Conservation (phyloP, 495 filamentous ascomycete genomes). For the Rusavskia elegans region DNA sequence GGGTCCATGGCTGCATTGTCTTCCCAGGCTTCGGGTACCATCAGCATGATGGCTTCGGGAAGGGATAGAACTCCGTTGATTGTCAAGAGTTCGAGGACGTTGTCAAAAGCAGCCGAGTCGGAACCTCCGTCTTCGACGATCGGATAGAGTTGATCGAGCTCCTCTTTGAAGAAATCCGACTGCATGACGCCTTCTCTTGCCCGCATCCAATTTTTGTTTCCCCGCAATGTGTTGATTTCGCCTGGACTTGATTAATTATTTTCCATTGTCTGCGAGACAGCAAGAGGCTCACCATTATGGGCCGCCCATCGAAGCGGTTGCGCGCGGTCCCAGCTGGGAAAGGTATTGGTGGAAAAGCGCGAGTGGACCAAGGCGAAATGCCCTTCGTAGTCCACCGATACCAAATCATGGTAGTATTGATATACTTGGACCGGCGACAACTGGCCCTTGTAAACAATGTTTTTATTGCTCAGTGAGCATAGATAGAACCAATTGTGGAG, state of each 20-base stretch:
- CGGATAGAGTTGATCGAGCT: slow-evolving; percentile 81
- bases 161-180: slow-evolving; percentile 83
- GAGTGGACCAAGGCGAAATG: slow-evolving; percentile 97
- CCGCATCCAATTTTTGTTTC: slow-evolving; percentile 99
- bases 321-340: slow-evolving; percentile 97
- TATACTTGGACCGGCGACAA: slow-evolving; percentile 96
- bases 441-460: slow-evolving; percentile 99
- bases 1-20: slow-evolving; percentile 86
- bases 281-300: slow-evolving; percentile 61
- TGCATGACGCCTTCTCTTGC: slow-evolving; percentile 92
- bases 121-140: slow-evolving; percentile 97
- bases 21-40: slow-evolving; percentile 99
- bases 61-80: slow-evolving; percentile 96
- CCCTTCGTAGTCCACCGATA: slow-evolving; percentile 93
- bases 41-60: slow-evolving; percentile 95
- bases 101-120: slow-evolving; percentile 97
- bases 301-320: slow-evolving; percentile 95
- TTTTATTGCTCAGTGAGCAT: slow-evolving; percentile 94
- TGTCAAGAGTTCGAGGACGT: slow-evolving; percentile 85
- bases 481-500: slow-evolving; percentile 99
- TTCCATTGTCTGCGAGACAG: not conserved
- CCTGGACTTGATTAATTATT: slow-evolving; percentile 29
- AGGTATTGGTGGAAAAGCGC: slow-evolving; percentile 97
- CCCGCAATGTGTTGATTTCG: slow-evolving; percentile 96
- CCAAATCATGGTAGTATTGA: slow-evolving; percentile 94